Conservation (phyloP, 2,329 filamentous ascomycete genomes). For the Colletotrichum incanum region DNA sequence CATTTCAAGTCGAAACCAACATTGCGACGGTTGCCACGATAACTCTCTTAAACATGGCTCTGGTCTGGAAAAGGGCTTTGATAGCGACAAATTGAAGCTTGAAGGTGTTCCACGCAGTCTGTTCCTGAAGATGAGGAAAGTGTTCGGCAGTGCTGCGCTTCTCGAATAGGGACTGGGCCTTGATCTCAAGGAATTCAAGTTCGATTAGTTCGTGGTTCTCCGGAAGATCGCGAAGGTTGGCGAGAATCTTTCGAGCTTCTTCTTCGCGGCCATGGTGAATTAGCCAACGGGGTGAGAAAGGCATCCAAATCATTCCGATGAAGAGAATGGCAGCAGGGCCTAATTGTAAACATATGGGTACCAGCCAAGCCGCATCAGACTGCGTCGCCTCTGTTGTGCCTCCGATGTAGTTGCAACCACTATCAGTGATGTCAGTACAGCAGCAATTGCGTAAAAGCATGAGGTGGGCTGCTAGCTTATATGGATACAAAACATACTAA, state of each 20-base stretch:
- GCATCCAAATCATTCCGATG: conserved; percentile 84
- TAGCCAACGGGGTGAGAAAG: conserved; percentile 84
- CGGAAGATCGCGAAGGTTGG: conserved; percentile 74
- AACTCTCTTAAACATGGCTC: conserved; percentile 77
- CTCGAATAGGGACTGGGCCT: conserved; percentile 84
- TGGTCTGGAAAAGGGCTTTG: conserved; percentile 74
- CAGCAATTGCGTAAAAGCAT: conserved; percentile 37
- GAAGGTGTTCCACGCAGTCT: conserved; percentile 74
- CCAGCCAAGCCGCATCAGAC: conserved; percentile 79
- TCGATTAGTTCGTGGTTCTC: conserved; percentile 78
- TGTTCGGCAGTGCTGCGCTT: conserved; percentile 78
- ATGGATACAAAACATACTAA: not conserved
- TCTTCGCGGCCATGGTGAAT: conserved; percentile 78
- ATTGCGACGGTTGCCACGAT: conserved; percentile 75
- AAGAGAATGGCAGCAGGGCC: conserved; percentile 77
- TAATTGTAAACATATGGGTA: conserved; percentile 81
- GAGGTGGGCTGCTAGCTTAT: not conserved
- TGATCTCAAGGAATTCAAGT: conserved; percentile 87
- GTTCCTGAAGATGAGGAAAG: conserved; percentile 76
- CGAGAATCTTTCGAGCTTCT: conserved; percentile 76
- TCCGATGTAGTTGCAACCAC: conserved; percentile 77
- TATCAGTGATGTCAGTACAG: conserved; percentile 50
- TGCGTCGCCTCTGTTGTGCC: conserved; percentile 65
- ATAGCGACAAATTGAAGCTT: conserved; percentile 80
- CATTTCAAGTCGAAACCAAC: conserved; percentile 54